Evolutionary conservation across 768 basidiomycete species (phyloP).

Genomic region (Agrocybe chaxingu): DNA sequence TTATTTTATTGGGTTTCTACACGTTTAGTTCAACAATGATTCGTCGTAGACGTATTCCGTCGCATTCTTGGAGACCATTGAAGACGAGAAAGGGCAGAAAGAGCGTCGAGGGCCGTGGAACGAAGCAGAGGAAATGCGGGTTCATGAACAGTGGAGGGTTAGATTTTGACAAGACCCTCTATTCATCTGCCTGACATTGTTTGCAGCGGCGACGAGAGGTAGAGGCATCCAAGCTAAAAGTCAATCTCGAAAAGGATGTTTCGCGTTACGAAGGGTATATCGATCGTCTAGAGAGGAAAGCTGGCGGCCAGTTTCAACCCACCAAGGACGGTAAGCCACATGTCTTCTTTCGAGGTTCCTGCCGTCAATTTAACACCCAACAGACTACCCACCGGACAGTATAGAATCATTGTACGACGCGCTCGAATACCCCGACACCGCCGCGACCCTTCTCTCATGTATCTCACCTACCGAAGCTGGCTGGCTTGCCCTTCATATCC

Average conservation of each 20-base stretch:
- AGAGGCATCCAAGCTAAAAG: conserved; percentile 56
- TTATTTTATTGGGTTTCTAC: neutral
- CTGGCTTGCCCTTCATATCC: conserved; percentile 58
- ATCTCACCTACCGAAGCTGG: conserved; percentile 48
- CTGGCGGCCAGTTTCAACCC: conserved; percentile 41
- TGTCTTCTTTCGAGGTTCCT: no score
- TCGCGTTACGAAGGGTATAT: conserved; percentile 54
- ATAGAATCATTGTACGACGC: conserved; percentile 60
- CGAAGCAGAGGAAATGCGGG: conserved; percentile 62
- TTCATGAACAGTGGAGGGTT: conserved; percentile 72
- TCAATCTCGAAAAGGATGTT: conserved; percentile 55
- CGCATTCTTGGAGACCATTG: conserved; percentile 72
- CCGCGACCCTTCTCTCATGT: conserved; percentile 37
- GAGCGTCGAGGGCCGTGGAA: conserved; percentile 59
- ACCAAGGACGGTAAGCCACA: conserved; percentile 35
- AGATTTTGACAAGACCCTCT: conserved; percentile 12
- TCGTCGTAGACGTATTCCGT: conserved; percentile 37
- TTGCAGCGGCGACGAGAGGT: conserved; percentile 53
- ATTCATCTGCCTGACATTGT: neutral
- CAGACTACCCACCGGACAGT: conserved; percentile 42
- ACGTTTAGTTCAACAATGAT: neutral
- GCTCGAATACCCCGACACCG: conserved; percentile 55
- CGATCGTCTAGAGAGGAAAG: conserved; percentile 60
- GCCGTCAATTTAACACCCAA: neutral
- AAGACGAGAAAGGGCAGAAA: conserved; percentile 46